phyloP scores from a whole-genome alignment of 2,329 filamentous ascomycete genomes.

The Alternaria infectoria region DNA sequence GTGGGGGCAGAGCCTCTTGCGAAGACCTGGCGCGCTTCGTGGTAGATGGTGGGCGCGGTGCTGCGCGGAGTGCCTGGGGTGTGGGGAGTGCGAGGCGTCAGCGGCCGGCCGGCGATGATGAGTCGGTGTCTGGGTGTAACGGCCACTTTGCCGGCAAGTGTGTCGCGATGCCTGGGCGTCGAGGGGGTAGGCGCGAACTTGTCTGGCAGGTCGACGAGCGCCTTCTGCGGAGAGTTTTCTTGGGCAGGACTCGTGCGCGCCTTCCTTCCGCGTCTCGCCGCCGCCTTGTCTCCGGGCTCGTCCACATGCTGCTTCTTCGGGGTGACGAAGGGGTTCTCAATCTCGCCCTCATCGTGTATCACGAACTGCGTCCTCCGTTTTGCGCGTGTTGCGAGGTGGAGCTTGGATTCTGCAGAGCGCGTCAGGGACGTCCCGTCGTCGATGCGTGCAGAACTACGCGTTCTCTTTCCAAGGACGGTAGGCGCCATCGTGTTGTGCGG shows the following conservation, averaged over 20 bases:
- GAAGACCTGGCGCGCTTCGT: conserved; percentile 85
- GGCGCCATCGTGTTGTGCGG: conserved; percentile 35
- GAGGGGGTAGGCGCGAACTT: conserved; percentile 61
- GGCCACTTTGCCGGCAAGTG: conserved; percentile 69
- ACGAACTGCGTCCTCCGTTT: conserved; percentile 55
- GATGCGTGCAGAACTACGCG: conserved; percentile 38
- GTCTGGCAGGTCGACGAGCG: conserved; percentile 57
- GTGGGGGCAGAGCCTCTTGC: conserved; percentile 77
- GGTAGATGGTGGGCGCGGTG: conserved; percentile 77
- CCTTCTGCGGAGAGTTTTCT: conserved; percentile 56
- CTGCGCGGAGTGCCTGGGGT: conserved; percentile 73
- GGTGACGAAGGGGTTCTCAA: conserved; percentile 64
- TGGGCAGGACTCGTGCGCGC: conserved; percentile 52
- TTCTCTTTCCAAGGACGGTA: conserved; percentile 49
- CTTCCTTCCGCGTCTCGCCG: conserved; percentile 43
- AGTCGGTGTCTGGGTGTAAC: conserved; percentile 85
- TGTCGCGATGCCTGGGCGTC: conserved; percentile 81
- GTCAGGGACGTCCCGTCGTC: conserved; percentile 35
- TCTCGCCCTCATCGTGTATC: conserved; percentile 68
- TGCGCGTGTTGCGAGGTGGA: conserved; percentile 43
- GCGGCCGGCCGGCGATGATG: conserved; percentile 74
- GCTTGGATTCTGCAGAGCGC: conserved; percentile 30
- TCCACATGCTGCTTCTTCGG: conserved; percentile 50
- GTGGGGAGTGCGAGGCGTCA: conserved; percentile 79
- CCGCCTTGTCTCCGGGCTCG: conserved; percentile 44